A percentile compares a stretch with the other conserved stretches of the same genome.
Conservation (phyloP, 2,329 filamentous ascomycete species). For the Ceratocystiopsis sp. region DNA sequence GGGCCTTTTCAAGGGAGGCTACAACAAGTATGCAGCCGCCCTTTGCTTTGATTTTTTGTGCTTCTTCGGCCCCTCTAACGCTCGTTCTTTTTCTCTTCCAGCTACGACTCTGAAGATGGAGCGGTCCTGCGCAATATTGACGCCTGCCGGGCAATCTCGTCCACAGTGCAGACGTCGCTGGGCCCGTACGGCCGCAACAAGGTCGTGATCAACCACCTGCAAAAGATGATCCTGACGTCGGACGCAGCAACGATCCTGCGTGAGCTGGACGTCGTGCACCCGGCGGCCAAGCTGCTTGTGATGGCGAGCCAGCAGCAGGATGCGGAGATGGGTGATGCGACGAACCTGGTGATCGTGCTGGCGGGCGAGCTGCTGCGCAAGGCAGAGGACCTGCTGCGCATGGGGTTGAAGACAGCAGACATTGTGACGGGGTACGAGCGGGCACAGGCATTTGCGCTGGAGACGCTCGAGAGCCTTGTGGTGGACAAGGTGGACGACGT, state of each 20-base stretch:
- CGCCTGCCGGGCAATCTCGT: constrained; percentile 87
- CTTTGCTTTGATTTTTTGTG: too few relatives aligned
- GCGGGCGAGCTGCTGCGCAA: constrained; percentile 93
- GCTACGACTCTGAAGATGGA: constrained; percentile 98
- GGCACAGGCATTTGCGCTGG: constrained; percentile 75
- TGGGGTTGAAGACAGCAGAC: constrained; percentile 97
- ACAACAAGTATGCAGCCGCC: constrained; percentile 58
- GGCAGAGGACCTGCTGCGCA: constrained; percentile 86
- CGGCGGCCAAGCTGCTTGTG: constrained; percentile 89
- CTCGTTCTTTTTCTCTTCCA: constrained; percentile 20
- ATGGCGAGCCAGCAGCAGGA: constrained; percentile 99
- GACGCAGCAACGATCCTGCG: constrained; percentile 94
- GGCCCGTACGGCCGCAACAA: constrained; percentile 98
- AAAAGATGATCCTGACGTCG: constrained; percentile 98
- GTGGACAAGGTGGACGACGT: constrained; percentile 85
- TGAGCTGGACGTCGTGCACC: constrained; percentile 95
- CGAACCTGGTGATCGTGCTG: constrained; percentile 90
- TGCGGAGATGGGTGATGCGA: constrained; percentile 96
- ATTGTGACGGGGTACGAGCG: constrained; percentile 93
- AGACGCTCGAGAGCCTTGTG: constrained; percentile 70
- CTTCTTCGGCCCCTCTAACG: constrained; percentile 7
- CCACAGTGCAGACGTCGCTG: constrained; percentile 90
- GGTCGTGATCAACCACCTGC: constrained; percentile 98
- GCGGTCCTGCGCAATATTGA: constrained; percentile 97
- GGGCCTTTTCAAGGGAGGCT: constrained; percentile 88